phyloP scores from a whole-genome alignment of 305 asterid species.

The Solanum aculeatissimum region DNA sequence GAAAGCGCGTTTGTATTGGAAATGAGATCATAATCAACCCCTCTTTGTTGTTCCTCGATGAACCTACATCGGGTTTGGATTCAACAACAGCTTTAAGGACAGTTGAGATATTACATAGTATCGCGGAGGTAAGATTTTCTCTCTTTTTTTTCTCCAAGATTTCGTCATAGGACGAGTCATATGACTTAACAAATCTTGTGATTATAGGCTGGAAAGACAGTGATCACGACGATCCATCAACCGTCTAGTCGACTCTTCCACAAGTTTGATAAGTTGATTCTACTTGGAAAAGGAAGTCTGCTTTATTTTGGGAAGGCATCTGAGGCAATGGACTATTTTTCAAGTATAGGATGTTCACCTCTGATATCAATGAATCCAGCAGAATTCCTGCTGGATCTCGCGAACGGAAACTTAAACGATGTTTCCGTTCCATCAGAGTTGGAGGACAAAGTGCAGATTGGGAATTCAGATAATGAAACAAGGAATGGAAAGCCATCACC shows the following conservation, averaged over 20 bases:
- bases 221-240: constrained; percentile 92
- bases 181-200: not conserved
- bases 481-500: constrained; percentile 62
- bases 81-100: constrained; percentile 91
- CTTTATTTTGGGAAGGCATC: constrained; percentile 87
- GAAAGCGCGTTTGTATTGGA: constrained; percentile 93
- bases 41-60: constrained; percentile 82
- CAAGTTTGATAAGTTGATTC: constrained; percentile 82
- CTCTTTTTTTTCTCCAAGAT: not conserved
- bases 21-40: constrained; percentile 91
- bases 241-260: constrained; percentile 95
- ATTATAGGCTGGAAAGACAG: constrained; percentile 84
- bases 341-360: constrained; percentile 83
- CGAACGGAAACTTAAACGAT: constrained; percentile 80
- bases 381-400: constrained; percentile 88
- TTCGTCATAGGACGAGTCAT: not conserved
- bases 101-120: constrained; percentile 67
- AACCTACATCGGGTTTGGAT: constrained; percentile 96
- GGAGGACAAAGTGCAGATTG: constrained; percentile 71
- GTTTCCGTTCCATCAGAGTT: constrained; percentile 83
- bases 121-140: constrained; percentile 55
- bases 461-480: constrained; percentile 35
- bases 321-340: constrained; percentile 64
- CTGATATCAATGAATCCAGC: constrained; percentile 97
- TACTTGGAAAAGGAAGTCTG: constrained; percentile 82